Evolutionary conservation across 768 basidiomycete species (phyloP).

Genomic region (Tubosaeta brunneosetosa): DNA sequence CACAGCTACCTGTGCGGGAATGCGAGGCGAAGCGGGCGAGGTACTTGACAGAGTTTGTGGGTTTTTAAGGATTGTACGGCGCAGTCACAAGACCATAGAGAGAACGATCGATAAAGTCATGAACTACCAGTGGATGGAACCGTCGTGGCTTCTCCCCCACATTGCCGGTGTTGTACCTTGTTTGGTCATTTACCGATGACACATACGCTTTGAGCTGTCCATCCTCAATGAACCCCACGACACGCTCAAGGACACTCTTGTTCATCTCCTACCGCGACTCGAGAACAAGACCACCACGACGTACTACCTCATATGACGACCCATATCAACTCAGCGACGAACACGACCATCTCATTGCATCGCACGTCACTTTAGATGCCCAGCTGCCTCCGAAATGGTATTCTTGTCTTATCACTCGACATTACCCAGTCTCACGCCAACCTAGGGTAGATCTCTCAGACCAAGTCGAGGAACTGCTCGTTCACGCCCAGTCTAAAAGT

Average conservation of each 20-base stretch:
- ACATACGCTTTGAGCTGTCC: conserved; percentile 12
- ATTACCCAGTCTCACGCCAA: conserved; percentile 15
- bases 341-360: conserved; percentile 58
- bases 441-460: conserved; percentile 89
- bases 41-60: background rate
- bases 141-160: background rate
- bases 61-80: conserved; percentile 11
- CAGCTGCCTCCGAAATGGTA: conserved; percentile 86
- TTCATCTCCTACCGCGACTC: conserved; percentile 94
- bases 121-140: too few relatives aligned
- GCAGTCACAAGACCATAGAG: conserved; percentile 29
- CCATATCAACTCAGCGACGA: conserved; percentile 47
- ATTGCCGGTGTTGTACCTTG: conserved; percentile 19
- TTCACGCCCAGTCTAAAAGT: conserved; percentile 74
- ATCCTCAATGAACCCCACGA: conserved; percentile 42
- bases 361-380: conserved; percentile 50
- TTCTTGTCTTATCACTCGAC: background rate
- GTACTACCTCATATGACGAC: conserved; percentile 44
- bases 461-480: conserved; percentile 78
- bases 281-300: conserved; percentile 37
- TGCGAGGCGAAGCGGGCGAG: background rate
- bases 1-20: conserved; percentile 1
- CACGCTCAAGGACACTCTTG: conserved; percentile 84
- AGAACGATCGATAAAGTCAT: conserved; percentile 25
- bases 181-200: conserved; percentile 18